Base-by-base conservation (phyloP, 2,329 filamentous ascomycete species). In the Botrytis paeoniae region DNA sequence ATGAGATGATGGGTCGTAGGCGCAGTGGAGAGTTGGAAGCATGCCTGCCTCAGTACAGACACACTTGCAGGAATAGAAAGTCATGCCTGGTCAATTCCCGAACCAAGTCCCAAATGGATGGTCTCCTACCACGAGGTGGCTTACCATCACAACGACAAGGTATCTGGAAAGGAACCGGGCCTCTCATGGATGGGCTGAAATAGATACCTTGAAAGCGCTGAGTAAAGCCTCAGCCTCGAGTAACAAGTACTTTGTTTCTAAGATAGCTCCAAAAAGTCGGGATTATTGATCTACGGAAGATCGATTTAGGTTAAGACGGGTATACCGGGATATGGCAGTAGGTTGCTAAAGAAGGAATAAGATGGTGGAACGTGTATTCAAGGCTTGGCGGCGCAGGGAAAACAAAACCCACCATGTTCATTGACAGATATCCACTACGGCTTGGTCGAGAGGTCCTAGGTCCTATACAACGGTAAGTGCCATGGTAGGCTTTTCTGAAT, bases 41-140 rank as follows among this genome's bases (percentile, higher is more conserved):
- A 61, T 71, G 69, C 70, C 65, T 70, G 73, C 75, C 69, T 73
- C 74, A 73, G 74, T 73, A 61, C 70, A 64, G 51, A 48, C 57
- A 72, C 73, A 73, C 75, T 77, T 63, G 61, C 51, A 43, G 37
- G 22, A 59, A 70, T 65, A 74, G 64, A 66, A 72, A 69, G 61
- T 59, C 64, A 71, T 41, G 60, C 62, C 54, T 60, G 41, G 63
- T 68, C 70, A 73, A 41, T 54, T 59, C 73, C 73, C 71, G 74
- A 63, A 75, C 74, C 70, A 60, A 60, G 73, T 73, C 73, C 76
- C 78, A 78, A 78, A 78, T 75, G 69, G 75, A 73, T 77, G 76
- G 77, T 79, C 76, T 77, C 69, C 39, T 75, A 74, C 75, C 70
- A 69, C 70, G 70, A 74, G 59, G 73, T 74, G 59, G 71, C 65